Conservation (phyloP, 192 early-diverging fungal genomes). For the Mortierella antarctica region DNA sequence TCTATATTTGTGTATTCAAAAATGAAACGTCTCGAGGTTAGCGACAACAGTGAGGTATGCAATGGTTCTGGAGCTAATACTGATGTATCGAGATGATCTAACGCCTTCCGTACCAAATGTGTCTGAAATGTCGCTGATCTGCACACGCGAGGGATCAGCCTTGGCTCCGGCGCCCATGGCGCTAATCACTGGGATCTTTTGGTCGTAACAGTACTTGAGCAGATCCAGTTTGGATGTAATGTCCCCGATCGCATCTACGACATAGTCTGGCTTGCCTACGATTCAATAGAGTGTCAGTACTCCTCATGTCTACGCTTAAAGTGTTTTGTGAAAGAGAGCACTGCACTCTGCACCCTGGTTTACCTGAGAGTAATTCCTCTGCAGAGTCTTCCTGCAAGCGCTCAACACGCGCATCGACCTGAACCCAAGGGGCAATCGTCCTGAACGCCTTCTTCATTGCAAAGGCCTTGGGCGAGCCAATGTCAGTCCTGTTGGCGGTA, state of each 20-base stretch:
- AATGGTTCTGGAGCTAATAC: background rate
- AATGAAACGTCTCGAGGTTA: background rate
- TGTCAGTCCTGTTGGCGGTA: constrained; percentile 84
- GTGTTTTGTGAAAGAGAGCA: no score
- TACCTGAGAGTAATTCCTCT: constrained; percentile 72
- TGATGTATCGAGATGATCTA: background rate
- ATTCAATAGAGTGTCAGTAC: background rate
- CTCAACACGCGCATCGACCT: constrained; percentile 81
- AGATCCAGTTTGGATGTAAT: constrained; percentile 91
- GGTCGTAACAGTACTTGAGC: constrained; percentile 84
- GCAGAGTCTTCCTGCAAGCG: constrained; percentile 80
- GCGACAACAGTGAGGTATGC: background rate
- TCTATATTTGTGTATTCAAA: constrained; percentile 55
- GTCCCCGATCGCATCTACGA: constrained; percentile 95
- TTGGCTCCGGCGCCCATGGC: constrained; percentile 98
- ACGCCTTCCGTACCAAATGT: constrained; percentile 73
- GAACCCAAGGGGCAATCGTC: constrained; percentile 82
- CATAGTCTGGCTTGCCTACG: constrained; percentile 70
- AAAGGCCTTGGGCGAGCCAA: constrained; percentile 87
- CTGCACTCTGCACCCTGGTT: constrained; percentile 9
- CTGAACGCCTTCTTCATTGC: constrained; percentile 79
- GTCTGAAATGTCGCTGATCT: constrained; percentile 94
- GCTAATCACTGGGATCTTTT: constrained; percentile 83
- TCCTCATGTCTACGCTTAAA: no score
- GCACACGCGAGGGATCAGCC: constrained; percentile 93